Base-by-base conservation (phyloP, 768 basidiomycete species). In the Suillus clintonianus region DNA sequence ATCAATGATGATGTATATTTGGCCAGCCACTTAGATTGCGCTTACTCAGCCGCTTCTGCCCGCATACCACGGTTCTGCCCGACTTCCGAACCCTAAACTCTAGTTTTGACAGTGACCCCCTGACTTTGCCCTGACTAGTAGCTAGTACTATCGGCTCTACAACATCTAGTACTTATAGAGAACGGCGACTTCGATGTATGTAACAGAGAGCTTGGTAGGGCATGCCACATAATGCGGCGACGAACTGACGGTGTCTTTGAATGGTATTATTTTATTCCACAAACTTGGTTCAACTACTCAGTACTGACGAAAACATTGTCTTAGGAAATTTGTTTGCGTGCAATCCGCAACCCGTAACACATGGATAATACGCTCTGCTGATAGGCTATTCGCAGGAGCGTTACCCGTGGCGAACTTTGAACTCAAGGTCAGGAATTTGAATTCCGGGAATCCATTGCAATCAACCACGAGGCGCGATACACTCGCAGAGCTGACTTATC, bases 11-110 rank as follows among this genome's bases (percentile, higher is more conserved):
- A 32, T 53, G 51, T 11, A 32, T 53, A 19, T 53, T 53, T 53
- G 51, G 30, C 11, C 30, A 53, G 19, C 51, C 51, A 5, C 51
- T 34, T 4, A 27, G 27, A 27, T 27, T 27, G 27, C 15, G 61
- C 37, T 45, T 54, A 61, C 56, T 57, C 56, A 57, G 39, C 56
- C 39, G 51, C 30, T 19, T 53, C 51, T 15, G 15, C 24, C 48
- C 48, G 48, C 17, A 8, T 8, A 50, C 48, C 24, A 50, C 51
- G 56, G 56, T 57, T 41, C 39, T 57, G 17, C 56, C 39, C 56
- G 56, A 56, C 24, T 15, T 55, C n/a, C 27, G 27, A n/a, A n/a
- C n/a, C n/a, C n/a, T n/a, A n/a, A n/a, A n/a, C n/a, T n/a, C n/a
- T n/a, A n/a, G n/a, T n/a, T n/a, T n/a, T n/a, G n/a, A n/a, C n/a